These are phyloP conservation scores for Ensete glaucum DNA, from an alignment of 176 grass and related monocot species.

Conservation along the genomic window DNA sequence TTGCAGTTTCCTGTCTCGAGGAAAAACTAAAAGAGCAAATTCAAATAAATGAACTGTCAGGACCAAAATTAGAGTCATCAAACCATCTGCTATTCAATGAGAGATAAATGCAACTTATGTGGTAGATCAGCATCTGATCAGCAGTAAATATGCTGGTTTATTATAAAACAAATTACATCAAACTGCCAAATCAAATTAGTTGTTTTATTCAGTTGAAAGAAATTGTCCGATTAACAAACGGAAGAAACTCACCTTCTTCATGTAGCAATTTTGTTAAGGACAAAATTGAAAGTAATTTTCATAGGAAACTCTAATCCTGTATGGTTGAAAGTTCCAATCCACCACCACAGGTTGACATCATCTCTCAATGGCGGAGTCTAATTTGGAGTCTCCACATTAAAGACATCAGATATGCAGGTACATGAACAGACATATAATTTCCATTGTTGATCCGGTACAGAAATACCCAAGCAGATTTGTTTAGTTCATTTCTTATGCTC, in stretches of 20 bases:
- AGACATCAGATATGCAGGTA: too few relatives aligned
- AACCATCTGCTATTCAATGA: background rate
- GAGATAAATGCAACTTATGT: background rate
- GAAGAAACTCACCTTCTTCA: background rate
- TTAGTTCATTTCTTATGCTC: too few relatives aligned
- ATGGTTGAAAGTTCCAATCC: too few relatives aligned
- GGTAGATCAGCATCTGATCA: background rate
- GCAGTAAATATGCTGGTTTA: background rate
- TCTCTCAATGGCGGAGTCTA: too few relatives aligned
- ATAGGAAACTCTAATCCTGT: too few relatives aligned
- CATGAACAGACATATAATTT: too few relatives aligned
- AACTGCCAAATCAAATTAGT: background rate
- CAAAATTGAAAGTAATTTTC: too few relatives aligned
- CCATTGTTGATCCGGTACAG: too few relatives aligned
- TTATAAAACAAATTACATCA: background rate
- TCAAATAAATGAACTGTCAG: background rate
- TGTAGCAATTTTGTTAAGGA: background rate
- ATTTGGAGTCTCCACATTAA: too few relatives aligned
- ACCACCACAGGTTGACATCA: too few relatives aligned
- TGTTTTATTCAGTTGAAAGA: background rate
- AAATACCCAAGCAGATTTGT: too few relatives aligned
- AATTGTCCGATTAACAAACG: background rate
- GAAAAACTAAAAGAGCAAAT: slow-evolving; percentile 32
- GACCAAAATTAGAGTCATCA: background rate
- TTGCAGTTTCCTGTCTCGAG: slow-evolving; percentile 38